Conservation (phyloP, 176 grass and related monocot species). For the Musa itinerans region DNA sequence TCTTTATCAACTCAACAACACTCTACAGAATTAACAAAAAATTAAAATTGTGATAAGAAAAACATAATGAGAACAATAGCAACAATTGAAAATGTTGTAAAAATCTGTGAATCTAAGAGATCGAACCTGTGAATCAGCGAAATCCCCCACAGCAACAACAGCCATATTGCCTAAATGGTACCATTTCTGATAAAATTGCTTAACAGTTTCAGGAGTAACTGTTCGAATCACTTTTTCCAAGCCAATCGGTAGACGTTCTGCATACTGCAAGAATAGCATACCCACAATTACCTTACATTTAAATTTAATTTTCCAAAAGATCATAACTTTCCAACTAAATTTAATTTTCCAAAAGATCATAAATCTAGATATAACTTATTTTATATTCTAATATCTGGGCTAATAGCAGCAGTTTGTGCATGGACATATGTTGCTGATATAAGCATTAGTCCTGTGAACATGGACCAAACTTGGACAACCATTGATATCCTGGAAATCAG, state of each 20-base stretch:
- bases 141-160: constrained; percentile 91
- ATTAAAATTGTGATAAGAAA: background rate
- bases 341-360: background rate
- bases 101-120: background rate
- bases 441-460: background rate
- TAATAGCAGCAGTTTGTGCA: background rate
- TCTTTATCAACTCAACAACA: constrained; percentile 93
- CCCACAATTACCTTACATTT: background rate
- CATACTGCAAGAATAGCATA: constrained; percentile 46
- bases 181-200: constrained; percentile 81
- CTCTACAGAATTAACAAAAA: constrained; percentile 30
- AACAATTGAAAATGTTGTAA: no score
- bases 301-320: background rate
- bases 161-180: constrained; percentile 97
- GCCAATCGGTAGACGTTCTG: constrained; percentile 88
- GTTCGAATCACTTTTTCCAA: constrained; percentile 88
- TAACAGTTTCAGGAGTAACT: constrained; percentile 68
- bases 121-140: constrained; percentile 65
- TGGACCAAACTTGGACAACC: background rate
- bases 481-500: background rate
- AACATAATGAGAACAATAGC: background rate
- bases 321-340: background rate
- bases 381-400: background rate
- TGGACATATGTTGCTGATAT: no score
- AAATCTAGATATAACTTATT: background rate